phyloP scores from a whole-genome alignment of 202 grass and related monocot species.

The Schoenoplectus tabernaemontani region DNA sequence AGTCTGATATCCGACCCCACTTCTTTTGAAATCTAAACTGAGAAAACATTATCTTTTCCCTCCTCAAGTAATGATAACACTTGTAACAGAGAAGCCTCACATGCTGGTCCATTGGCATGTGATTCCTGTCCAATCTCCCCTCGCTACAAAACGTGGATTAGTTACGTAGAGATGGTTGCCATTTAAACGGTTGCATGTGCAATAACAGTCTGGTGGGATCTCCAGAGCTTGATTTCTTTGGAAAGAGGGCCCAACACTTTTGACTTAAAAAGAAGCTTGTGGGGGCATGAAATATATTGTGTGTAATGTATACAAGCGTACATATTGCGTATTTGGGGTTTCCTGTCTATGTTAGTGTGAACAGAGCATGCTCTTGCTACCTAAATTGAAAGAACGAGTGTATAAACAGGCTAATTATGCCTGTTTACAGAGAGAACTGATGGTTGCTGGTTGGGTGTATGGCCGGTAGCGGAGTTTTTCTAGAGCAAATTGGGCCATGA shows the following conservation, averaged over 20 bases:
- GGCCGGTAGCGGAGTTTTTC: too few species aligned
- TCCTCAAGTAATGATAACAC: neutral
- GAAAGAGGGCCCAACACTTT: neutral
- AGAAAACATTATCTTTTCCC: constrained; percentile 3
- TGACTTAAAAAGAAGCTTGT: constrained; percentile 6
- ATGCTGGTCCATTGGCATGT: constrained; percentile 25
- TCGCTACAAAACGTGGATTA: constrained; percentile 10
- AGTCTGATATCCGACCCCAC: constrained; percentile 15
- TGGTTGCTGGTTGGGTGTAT: neutral
- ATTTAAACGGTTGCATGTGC: constrained; percentile 24
- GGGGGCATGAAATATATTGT: neutral
- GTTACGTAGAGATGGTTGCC: constrained; percentile 16
- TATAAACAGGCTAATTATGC: neutral
- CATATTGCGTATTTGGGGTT: neutral
- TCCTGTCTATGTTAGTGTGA: neutral
- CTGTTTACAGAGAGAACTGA: neutral
- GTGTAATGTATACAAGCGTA: neutral
- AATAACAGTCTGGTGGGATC: constrained; percentile 20
- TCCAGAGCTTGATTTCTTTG: constrained; percentile 3
- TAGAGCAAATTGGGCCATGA: too few species aligned
- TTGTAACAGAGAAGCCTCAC: constrained; percentile 17
- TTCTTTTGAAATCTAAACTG: constrained; percentile 6
- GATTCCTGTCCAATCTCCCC: neutral
- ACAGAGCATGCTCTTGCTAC: neutral
- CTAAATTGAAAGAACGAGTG: neutral